phyloP scores from a whole-genome alignment of 805 yeast species.

The Cyberlindnera xishuangbannaensis region DNA sequence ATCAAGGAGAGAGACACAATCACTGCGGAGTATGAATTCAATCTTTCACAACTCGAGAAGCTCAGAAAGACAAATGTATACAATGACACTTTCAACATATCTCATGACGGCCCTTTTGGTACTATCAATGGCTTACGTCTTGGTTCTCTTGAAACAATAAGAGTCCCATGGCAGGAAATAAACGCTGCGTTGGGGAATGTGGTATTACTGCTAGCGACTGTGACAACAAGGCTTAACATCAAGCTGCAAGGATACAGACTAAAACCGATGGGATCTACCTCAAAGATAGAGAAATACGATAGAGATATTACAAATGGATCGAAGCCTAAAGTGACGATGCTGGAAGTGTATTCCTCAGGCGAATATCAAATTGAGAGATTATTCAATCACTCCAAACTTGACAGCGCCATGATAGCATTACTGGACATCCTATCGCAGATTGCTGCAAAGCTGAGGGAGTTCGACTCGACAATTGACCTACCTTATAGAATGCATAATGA shows the following conservation, averaged over 20 bases:
- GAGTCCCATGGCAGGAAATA: conserved; percentile 84
- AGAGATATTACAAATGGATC: conserved; percentile 30
- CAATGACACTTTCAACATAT: conserved; percentile 75
- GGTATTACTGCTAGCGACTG: conserved; percentile 60
- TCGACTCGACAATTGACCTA: conserved; percentile 52
- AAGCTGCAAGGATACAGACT: conserved; percentile 55
- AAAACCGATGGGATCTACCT: conserved; percentile 79
- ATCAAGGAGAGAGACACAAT: conserved; percentile 55
- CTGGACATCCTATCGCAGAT: conserved; percentile 46
- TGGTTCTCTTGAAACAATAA: conserved; percentile 56
- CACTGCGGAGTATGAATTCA: conserved; percentile 55
- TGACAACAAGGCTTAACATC: conserved; percentile 50
- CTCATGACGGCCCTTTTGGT: conserved; percentile 80
- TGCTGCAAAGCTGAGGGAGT: conserved; percentile 29
- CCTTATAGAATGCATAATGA: conserved; percentile 73
- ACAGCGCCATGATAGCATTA: conserved; percentile 74
- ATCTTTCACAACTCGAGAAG: conserved; percentile 60
- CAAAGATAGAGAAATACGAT: conserved; percentile 59
- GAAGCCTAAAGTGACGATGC: conserved; percentile 31
- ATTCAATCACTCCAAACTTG: conserved; percentile 71
- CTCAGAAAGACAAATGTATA: conserved; percentile 76
- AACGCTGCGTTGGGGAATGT: conserved; percentile 90
- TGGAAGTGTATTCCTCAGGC: conserved; percentile 55
- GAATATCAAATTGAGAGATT: conserved; percentile 67
- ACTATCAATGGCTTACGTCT: conserved; percentile 80